These are phyloP conservation scores for Backusella psychrophila DNA, from an alignment of 192 early-diverging fungal genomes.

Conservation along the genomic window DNA sequence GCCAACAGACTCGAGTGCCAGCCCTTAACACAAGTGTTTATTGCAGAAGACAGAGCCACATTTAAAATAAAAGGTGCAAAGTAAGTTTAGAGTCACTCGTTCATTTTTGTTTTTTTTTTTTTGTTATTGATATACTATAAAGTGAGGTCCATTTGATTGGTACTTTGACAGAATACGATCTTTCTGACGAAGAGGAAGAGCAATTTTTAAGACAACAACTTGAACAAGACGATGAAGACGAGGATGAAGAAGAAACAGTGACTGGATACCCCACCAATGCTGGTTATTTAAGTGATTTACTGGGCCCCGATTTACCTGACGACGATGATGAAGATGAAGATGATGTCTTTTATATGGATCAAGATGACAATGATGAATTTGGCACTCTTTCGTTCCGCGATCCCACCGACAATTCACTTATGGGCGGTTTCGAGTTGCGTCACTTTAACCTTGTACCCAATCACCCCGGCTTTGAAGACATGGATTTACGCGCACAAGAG, in stretches of 20 bases:
- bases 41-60: conserved; percentile 8
- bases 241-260: not conserved
- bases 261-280: not conserved
- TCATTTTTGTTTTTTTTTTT: too few species aligned
- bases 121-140: not conserved
- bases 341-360: not conserved
- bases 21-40: not conserved
- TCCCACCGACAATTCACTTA: conserved; percentile 9
- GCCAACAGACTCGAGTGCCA: not conserved
- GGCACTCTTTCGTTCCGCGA: conserved; percentile 17
- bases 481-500: conserved; percentile 17
- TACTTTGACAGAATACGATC: not conserved
- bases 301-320: conserved; percentile 11
- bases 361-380: not conserved
- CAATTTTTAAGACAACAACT: too few species aligned
- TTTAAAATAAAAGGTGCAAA: conserved; percentile 4
- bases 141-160: not conserved
- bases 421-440: conserved; percentile 15
- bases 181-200: not conserved
- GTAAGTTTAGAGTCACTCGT: too few species aligned
- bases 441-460: conserved; percentile 8
- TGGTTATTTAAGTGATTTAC: not conserved
- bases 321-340: conserved; percentile 2
- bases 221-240: not conserved
- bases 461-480: not conserved